Base-by-base conservation (phyloP, 257 asterid genomes). In the Penstemon barbatus region DNA sequence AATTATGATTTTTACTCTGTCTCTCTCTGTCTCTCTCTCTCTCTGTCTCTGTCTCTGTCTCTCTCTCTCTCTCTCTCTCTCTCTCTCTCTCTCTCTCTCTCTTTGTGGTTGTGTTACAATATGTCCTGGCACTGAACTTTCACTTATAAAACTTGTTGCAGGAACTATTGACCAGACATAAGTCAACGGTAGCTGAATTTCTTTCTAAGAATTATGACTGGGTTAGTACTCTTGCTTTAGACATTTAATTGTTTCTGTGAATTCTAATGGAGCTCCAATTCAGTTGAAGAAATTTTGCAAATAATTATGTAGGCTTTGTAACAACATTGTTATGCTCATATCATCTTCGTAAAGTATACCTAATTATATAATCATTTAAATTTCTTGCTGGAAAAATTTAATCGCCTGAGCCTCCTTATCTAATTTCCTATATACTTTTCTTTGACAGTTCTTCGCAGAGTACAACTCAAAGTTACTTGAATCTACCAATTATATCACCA, bases 111-210 rank as follows among this genome's bases (percentile, higher is more conserved):
- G 61, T 67, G 48, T 33, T 19, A 42, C 39, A 55, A 13, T 42
- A 9, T 52, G 38, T 77, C 59, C 51, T 57, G 64, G 59, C 68
- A 65, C 38, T 61, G 11, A 59, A 61, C 10, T 59, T 44, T 50
- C 37, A 4, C 25, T 36, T 58, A 3, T 46, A 33, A 7, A 59
- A 77, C 69, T 65, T 81, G 56, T 71, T 78, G 73, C 91, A 92
- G 98, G 98, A 92, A 84, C 84, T 92, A 73, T 71, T 92, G 86
- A 92, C 98, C 9, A 83, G 98, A 85, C 98, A 92, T 72, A 92
- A 92, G 82, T 89, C 97, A 51, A 92, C 98, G 2, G 98, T 92
- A 56, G 95, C 98, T 57, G 95, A 86, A 52, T 92, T 89, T 71
- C 97, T 92, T 78, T 81, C 95, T 10, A 88, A 86, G 56, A 92